Percentiles rank a stretch among this genome's conserved stretches.
Conservation (phyloP, 495 filamentous ascomycete species). For the Lepraria neglecta region DNA sequence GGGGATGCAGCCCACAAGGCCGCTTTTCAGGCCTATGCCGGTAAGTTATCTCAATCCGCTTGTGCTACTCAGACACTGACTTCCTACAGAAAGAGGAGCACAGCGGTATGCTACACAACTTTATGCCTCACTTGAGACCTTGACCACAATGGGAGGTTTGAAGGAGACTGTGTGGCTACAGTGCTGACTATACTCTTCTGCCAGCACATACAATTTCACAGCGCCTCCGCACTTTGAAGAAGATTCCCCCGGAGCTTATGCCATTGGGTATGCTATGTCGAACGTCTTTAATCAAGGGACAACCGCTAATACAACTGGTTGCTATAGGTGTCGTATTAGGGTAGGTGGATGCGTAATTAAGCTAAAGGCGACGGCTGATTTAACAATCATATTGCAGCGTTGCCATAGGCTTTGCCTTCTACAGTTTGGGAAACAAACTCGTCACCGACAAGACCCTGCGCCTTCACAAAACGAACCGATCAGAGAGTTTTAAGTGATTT, state of each 20-base stretch:
- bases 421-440: constrained; percentile 76
- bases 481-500: constrained; percentile 26
- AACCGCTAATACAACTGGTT: constrained; percentile 19
- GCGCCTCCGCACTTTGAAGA: constrained; percentile 77
- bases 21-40: constrained; percentile 70
- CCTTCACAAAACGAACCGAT: constrained; percentile 53
- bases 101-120: constrained; percentile 55
- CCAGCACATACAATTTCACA: constrained; percentile 96
- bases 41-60: constrained; percentile 49
- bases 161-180: not conserved
- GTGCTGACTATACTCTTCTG: constrained; percentile 7
- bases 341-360: constrained; percentile 38
- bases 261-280: constrained; percentile 69
- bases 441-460: constrained; percentile 85
- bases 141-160: not conserved
- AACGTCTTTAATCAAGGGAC: not conserved
- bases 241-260: constrained; percentile 88
- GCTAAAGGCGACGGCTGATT: constrained; percentile 29
- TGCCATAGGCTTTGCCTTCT: constrained; percentile 65
- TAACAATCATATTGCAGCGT: constrained; percentile 41
- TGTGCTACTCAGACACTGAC: constrained; percentile 32
- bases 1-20: constrained; percentile 41
- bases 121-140: not conserved
- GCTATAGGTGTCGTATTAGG: constrained; percentile 72
- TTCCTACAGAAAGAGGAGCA: constrained; percentile 70